Conservation (phyloP, 306 rosid genomes). For the Rubus parviflorus region DNA sequence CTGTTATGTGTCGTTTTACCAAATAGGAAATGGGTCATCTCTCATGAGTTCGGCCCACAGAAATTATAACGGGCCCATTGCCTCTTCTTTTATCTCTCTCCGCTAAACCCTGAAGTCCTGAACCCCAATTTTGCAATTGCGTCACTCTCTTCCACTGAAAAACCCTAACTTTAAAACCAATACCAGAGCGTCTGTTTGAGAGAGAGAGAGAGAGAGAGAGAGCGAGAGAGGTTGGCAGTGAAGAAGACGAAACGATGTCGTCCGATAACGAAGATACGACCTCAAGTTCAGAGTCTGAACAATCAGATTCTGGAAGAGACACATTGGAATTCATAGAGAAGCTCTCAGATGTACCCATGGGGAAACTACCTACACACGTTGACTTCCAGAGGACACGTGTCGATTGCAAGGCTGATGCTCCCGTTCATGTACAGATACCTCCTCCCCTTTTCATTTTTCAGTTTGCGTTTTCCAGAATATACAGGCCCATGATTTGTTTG, state of each 20-base stretch:
- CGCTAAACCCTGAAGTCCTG: constrained; percentile 14
- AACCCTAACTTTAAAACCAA: constrained; percentile 3
- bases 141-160: not conserved
- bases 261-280: constrained; percentile 9
- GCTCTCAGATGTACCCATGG: constrained; percentile 49
- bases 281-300: constrained; percentile 24
- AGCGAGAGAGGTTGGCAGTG: not conserved
- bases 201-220: not conserved
- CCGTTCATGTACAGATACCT: constrained; percentile 32
- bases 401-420: constrained; percentile 51
- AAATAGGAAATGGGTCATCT: not conserved
- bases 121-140: constrained; percentile 2
- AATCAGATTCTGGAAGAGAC: constrained; percentile 21
- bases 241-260: constrained; percentile 11
- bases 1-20: too few species aligned
- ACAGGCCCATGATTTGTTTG: not conserved
- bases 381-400: constrained; percentile 52
- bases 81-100: not conserved
- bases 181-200: not conserved
- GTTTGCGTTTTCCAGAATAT: not conserved
- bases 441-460: not conserved
- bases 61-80: not conserved
- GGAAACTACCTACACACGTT: constrained; percentile 38
- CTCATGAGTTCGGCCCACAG: not conserved
- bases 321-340: constrained; percentile 26